Percentiles rank a stretch among this genome's conserved stretches.
Conservation (phyloP, 1,139 yeast genomes). For the Geotrichum klebahnii region DNA sequence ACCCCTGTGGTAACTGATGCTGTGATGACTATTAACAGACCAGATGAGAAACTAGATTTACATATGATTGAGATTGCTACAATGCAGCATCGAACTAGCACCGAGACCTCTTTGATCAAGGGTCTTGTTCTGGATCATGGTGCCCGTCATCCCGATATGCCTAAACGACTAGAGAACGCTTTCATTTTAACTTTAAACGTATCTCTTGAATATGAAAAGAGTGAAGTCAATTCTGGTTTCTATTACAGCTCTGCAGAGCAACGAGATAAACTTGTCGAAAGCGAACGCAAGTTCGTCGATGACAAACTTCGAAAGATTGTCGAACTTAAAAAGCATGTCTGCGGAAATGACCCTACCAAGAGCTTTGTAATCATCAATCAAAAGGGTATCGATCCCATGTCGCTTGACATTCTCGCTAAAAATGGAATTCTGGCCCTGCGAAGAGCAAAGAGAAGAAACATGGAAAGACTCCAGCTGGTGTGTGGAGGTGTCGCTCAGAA, state of each 20-base stretch:
- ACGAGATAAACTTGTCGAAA: constrained; percentile 88
- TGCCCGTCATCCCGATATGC: constrained; percentile 99
- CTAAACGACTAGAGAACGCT: constrained; percentile 78
- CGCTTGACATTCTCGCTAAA: constrained; percentile 88
- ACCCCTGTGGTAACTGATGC: constrained; percentile 97
- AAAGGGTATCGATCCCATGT: constrained; percentile 98
- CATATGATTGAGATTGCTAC: constrained; percentile 98
- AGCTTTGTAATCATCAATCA: constrained; percentile 96
- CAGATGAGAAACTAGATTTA: constrained; percentile 63
- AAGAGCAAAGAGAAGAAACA: constrained; percentile 97
- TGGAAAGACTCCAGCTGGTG: constrained; percentile 95
- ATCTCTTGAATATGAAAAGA: constrained; percentile 92
- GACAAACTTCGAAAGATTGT: constrained; percentile 87
- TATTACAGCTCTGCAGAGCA: constrained; percentile 94
- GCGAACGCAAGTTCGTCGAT: constrained; percentile 92
- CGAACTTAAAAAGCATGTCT: constrained; percentile 87
- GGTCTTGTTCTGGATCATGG: constrained; percentile 98
- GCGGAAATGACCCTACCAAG: constrained; percentile 66
- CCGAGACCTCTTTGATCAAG: constrained; percentile 74
- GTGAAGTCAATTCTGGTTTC: constrained; percentile 95
- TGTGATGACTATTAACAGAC: constrained; percentile 67
- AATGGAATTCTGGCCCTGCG: constrained; percentile 90
- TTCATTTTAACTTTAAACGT: constrained; percentile 84
- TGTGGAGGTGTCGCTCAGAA: constrained; percentile 98
- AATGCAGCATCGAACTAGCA: constrained; percentile 89